A percentile compares a stretch with the other conserved stretches of the same genome.
These are phyloP conservation scores for Hanseniaspora valbyensis DNA, from an alignment of 805 yeast genomes.

Conservation along the genomic window DNA sequence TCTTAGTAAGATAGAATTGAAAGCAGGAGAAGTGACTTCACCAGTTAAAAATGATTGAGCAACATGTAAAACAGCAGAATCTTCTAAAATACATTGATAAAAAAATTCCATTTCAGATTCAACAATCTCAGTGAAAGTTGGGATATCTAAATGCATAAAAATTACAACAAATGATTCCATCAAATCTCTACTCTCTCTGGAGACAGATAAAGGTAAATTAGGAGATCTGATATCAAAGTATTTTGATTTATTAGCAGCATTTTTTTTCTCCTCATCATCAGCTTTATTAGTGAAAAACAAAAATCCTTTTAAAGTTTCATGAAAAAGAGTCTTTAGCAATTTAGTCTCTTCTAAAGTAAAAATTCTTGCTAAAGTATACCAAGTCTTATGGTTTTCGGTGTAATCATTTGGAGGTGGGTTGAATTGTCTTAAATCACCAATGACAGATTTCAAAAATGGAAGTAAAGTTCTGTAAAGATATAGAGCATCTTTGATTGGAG, in stretches of 20 bases:
- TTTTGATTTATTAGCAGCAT: slow-evolving; percentile 19
- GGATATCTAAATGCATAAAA: slow-evolving; percentile 86
- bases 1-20: slow-evolving; percentile 69
- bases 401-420: slow-evolving; percentile 65
- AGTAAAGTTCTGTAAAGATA: slow-evolving; percentile 77
- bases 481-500: slow-evolving; percentile 77
- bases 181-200: slow-evolving; percentile 86
- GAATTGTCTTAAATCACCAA: slow-evolving; percentile 78
- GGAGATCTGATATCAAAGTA: slow-evolving; percentile 65
- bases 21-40: slow-evolving; percentile 88
- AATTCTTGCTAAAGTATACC: slow-evolving; percentile 83
- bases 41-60: slow-evolving; percentile 91
- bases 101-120: slow-evolving; percentile 67
- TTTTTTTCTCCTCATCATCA: slow-evolving; percentile 16
- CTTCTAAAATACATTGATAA: slow-evolving; percentile 66
- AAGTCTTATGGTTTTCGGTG: slow-evolving; percentile 42
- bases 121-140: slow-evolving; percentile 87
- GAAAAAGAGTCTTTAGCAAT: slow-evolving; percentile 63
- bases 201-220: slow-evolving; percentile 69
- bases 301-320: slow-evolving; percentile 75
- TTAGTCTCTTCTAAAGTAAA: slow-evolving; percentile 72
- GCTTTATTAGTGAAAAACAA: slow-evolving; percentile 51
- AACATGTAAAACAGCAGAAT: slow-evolving; percentile 76
- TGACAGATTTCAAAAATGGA: slow-evolving; percentile 80
- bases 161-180: slow-evolving; percentile 94